Evolutionary conservation across 2,329 filamentous ascomycete genomes (phyloP).

Genomic region (Grosmannia penicillata): DNA sequence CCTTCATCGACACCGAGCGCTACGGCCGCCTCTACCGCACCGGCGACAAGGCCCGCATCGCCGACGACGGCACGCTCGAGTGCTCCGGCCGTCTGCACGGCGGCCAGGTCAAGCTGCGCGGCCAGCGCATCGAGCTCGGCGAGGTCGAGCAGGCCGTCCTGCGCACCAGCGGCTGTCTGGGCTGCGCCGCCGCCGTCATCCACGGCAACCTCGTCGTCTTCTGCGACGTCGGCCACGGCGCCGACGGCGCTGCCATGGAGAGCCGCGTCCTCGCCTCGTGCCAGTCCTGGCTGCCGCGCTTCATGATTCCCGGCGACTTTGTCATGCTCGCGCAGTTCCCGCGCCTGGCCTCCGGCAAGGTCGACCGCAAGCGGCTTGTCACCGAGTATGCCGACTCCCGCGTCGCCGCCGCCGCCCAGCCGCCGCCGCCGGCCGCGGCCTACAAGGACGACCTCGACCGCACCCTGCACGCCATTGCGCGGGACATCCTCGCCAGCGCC

Average conservation of each 20-base stretch:
- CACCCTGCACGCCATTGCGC: conserved; percentile 18
- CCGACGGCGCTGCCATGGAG: conserved; percentile 15
- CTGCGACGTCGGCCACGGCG: conserved; percentile 30
- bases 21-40: conserved; percentile 69
- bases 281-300: conserved; percentile 60
- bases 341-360: conserved; percentile 68
- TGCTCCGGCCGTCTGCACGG: conserved; percentile 66
- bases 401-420: not conserved
- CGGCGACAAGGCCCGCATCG: conserved; percentile 65
- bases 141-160: conserved; percentile 61
- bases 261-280: conserved; percentile 43
- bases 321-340: conserved; percentile 51
- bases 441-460: conserved; percentile 19
- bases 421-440: not conserved
- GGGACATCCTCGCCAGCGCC: conserved; percentile 14
- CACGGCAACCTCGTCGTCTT: conserved; percentile 60
- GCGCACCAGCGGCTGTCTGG: conserved; percentile 45
- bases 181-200: conserved; percentile 52
- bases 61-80: conserved; percentile 55
- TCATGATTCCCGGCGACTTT: conserved; percentile 71
- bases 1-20: conserved; percentile 48
- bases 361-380: conserved; percentile 54
- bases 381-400: conserved; percentile 27
- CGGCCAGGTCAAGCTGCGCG: conserved; percentile 76
- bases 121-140: conserved; percentile 68